phyloP scores from a whole-genome alignment of 2,329 filamentous ascomycete species.

The Alternaria panax region DNA sequence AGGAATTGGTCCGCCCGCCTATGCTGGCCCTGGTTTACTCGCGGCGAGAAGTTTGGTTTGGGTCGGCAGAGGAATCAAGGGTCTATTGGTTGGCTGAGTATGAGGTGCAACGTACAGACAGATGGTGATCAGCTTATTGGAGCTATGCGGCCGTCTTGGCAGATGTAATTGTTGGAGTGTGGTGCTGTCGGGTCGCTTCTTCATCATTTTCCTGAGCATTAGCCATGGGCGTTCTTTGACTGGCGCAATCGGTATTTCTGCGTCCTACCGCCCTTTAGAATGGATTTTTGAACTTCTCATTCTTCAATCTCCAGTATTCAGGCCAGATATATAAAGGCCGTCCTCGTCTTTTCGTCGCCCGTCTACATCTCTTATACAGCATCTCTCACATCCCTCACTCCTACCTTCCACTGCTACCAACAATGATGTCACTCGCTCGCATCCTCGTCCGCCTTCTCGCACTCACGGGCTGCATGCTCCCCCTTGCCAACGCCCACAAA shows the following conservation, averaged over 20 bases:
- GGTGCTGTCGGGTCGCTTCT: neutral
- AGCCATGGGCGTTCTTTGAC: neutral
- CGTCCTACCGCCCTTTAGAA: neutral
- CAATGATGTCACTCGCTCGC: neutral
- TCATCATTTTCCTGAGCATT: neutral
- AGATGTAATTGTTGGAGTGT: neutral
- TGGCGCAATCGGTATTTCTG: neutral
- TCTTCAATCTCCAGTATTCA: neutral
- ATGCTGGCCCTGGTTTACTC: constrained; percentile 40
- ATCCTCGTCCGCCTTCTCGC: neutral
- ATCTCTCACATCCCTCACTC: neutral
- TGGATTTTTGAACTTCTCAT: neutral
- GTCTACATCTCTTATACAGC: neutral
- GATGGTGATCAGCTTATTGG: neutral
- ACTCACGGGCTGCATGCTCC: neutral
- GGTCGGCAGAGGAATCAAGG: constrained; percentile 30
- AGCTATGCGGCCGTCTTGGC: neutral
- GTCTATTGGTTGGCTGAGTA: constrained; percentile 14
- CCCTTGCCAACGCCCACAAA: neutral
- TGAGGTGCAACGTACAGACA: neutral
- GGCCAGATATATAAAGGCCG: neutral
- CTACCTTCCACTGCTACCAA: neutral
- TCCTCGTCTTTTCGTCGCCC: neutral
- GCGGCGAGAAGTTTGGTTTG: constrained; percentile 35
- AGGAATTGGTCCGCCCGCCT: constrained; percentile 20